phyloP scores from a whole-genome alignment of 1,139 yeast species.

The Scheffersomyces quercinus region DNA sequence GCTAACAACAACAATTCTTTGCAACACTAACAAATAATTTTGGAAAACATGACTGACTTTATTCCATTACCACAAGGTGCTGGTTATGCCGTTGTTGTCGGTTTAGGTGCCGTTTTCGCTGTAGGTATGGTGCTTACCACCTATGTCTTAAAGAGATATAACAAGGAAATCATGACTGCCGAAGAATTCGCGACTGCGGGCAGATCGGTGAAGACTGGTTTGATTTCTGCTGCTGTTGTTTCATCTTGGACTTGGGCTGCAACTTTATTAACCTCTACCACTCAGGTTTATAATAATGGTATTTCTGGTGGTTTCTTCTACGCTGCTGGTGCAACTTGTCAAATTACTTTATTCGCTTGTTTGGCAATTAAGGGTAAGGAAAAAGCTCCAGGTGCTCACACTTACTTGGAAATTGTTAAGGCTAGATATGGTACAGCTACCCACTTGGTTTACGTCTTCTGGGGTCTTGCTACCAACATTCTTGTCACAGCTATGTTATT shows the following conservation, averaged over 20 bases:
- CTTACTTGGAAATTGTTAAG: constrained; percentile 68
- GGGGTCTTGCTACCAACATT: constrained; percentile 84
- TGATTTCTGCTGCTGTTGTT: constrained; percentile 84
- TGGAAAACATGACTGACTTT: too few species aligned
- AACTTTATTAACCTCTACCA: constrained; percentile 70
- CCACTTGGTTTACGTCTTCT: constrained; percentile 69
- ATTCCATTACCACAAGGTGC: constrained; percentile 64
- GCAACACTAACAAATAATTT: too few species aligned
- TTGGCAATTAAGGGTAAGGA: constrained; percentile 74
- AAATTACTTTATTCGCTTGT: constrained; percentile 69
- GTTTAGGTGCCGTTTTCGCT: constrained; percentile 82
- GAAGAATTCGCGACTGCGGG: constrained; percentile 92
- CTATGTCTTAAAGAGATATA: constrained; percentile 67
- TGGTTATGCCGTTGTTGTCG: constrained; percentile 93
- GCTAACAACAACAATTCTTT: too few species aligned
- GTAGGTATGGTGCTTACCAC: constrained; percentile 78
- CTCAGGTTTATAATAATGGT: constrained; percentile 80
- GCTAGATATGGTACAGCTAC: constrained; percentile 70
- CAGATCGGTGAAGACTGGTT: constrained; percentile 75
- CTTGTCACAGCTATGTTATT: constrained; percentile 86
- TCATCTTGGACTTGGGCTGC: constrained; percentile 97
- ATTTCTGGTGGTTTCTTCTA: constrained; percentile 74
- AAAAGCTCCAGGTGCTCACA: constrained; percentile 75
- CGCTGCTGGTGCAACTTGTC: constrained; percentile 78
- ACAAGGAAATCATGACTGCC: constrained; percentile 79